phyloP scores from a whole-genome alignment of 2,329 filamentous ascomycete species.

The Pestalotiopsis sp. region DNA sequence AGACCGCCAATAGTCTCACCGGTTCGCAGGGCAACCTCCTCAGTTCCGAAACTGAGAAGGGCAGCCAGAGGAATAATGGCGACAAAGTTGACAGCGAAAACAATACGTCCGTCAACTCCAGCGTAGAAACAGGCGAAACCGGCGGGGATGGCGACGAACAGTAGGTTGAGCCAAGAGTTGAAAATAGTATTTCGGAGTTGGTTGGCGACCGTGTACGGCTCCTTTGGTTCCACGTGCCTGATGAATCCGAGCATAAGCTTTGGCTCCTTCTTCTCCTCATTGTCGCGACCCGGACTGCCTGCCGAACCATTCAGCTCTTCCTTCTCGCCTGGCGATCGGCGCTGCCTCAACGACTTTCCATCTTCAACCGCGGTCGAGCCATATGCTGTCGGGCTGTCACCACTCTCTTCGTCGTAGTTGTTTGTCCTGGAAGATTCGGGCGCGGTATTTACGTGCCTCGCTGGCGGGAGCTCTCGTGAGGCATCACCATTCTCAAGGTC shows the following conservation, averaged over 20 bases:
- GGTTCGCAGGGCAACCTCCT: constrained; percentile 79
- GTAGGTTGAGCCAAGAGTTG: constrained; percentile 82
- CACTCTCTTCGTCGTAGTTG: constrained; percentile 22
- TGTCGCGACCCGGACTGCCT: neutral
- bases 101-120: constrained; percentile 36
- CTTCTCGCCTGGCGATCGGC: neutral
- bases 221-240: constrained; percentile 48
- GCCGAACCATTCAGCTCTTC: neutral
- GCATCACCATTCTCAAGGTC: constrained; percentile 18
- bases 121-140: constrained; percentile 77
- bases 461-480: constrained; percentile 24
- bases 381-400: constrained; percentile 7
- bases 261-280: neutral
- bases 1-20: constrained; percentile 87
- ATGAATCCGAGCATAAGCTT: constrained; percentile 41
- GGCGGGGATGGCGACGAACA: constrained; percentile 75
- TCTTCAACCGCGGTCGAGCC: neutral
- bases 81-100: constrained; percentile 91
- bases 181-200: constrained; percentile 76
- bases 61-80: constrained; percentile 89
- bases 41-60: constrained; percentile 84
- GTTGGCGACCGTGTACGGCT: constrained; percentile 59
- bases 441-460: constrained; percentile 17
- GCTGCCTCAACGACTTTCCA: neutral
- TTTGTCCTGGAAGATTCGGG: constrained; percentile 25